phyloP scores from a whole-genome alignment of 805 yeast species.

The Candida easanensis region DNA sequence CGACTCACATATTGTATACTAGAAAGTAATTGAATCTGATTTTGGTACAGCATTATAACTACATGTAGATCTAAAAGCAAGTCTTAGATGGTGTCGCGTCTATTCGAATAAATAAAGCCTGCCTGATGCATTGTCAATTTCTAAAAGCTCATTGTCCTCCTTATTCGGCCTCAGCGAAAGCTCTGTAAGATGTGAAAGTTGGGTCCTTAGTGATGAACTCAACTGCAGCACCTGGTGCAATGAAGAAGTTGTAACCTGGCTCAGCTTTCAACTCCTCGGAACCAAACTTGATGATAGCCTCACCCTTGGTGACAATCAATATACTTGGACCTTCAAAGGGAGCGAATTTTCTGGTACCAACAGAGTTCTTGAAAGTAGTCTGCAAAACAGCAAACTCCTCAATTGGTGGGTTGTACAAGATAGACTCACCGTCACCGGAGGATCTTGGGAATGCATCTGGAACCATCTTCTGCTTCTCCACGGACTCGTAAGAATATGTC shows the following conservation, averaged over 20 bases:
- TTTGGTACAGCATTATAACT: too few relatives aligned
- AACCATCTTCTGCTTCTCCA: constrained; percentile 89
- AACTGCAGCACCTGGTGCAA: constrained; percentile 72
- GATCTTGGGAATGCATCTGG: constrained; percentile 49
- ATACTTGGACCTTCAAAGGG: constrained; percentile 85
- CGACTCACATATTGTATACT: background rate
- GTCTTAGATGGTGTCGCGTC: too few relatives aligned
- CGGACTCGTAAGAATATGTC: constrained; percentile 85
- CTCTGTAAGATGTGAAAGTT: constrained; percentile 81
- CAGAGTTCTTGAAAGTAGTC: constrained; percentile 55
- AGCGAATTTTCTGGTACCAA: constrained; percentile 52
- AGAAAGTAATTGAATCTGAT: too few relatives aligned
- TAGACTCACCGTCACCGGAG: constrained; percentile 62
- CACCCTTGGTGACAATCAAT: constrained; percentile 78
- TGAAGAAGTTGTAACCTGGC: constrained; percentile 79
- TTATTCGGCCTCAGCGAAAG: constrained; percentile 67
- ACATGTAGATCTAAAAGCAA: too few relatives aligned
- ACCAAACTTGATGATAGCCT: constrained; percentile 51
- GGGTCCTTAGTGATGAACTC: constrained; percentile 51
- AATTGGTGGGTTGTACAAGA: constrained; percentile 91
- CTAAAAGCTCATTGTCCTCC: too few relatives aligned
- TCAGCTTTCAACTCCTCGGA: constrained; percentile 46
- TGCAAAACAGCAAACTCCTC: constrained; percentile 94
- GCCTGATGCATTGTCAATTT: too few relatives aligned
- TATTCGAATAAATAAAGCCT: too few relatives aligned